These are phyloP conservation scores for Priceomyces carsonii DNA, from an alignment of 805 yeast genomes.

Conservation along the genomic window DNA sequence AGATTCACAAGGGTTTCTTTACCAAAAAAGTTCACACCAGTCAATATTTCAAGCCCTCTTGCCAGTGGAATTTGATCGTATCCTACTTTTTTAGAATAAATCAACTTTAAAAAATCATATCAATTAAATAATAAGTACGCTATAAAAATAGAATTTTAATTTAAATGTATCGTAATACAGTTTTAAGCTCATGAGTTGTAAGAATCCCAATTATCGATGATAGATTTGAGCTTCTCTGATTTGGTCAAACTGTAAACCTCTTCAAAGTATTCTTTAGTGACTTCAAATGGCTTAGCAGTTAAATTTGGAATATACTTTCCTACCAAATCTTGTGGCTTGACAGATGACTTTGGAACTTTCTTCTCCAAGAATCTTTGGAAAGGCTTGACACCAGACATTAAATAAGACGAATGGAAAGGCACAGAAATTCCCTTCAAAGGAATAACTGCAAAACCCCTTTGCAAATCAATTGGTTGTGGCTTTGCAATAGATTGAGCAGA, in stretches of 20 bases:
- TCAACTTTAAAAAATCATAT: too few relatives aligned
- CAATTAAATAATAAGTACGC: too few relatives aligned
- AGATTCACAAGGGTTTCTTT: constrained; percentile 84
- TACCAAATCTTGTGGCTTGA: constrained; percentile 89
- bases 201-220: constrained; percentile 93
- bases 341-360: constrained; percentile 93
- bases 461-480: constrained; percentile 95
- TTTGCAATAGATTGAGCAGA: constrained; percentile 78
- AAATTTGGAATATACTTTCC: constrained; percentile 98
- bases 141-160: too few relatives aligned
- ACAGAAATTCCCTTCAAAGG: constrained; percentile 99
- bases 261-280: constrained; percentile 95
- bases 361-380: constrained; percentile 96
- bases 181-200: too few relatives aligned
- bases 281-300: constrained; percentile 96
- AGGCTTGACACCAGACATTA: constrained; percentile 98
- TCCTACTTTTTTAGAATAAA: too few relatives aligned
- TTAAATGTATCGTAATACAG: too few relatives aligned
- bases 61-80: constrained; percentile 20
- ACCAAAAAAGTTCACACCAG: constrained; percentile 91
- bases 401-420: constrained; percentile 99
- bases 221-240: constrained; percentile 85
- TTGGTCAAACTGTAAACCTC: constrained; percentile 91
- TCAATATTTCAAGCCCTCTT: constrained; percentile 75
- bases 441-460: constrained; percentile 97